phyloP scores from a whole-genome alignment of 768 basidiomycete genomes.

The Boletus sp. region DNA sequence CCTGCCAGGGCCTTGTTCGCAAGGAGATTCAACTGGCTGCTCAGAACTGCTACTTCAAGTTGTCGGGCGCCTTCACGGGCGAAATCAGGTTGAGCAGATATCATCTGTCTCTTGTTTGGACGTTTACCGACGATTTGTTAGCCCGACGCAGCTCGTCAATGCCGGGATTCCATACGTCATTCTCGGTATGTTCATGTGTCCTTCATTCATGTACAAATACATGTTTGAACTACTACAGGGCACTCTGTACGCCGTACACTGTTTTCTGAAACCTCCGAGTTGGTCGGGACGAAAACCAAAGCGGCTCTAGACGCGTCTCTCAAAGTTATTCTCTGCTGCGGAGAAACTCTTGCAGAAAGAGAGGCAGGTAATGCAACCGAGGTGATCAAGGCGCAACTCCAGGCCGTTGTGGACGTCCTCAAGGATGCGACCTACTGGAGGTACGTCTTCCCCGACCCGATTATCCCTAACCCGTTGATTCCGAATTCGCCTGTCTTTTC shows the following conservation, averaged over 20 bases:
- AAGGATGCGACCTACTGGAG: constrained; percentile 69
- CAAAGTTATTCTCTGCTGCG: constrained; percentile 92
- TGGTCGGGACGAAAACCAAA: constrained; percentile 84
- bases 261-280: constrained; percentile 83
- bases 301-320: constrained; percentile 75
- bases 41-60: constrained; percentile 87
- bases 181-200: constrained; percentile 55
- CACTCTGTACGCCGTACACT: constrained; percentile 95
- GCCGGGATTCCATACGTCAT: constrained; percentile 90
- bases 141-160: constrained; percentile 82
- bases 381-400: constrained; percentile 81
- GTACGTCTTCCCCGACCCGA: constrained; percentile 41
- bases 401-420: constrained; percentile 65
- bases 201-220: background rate
- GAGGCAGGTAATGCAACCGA: constrained; percentile 73
- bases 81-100: constrained; percentile 74
- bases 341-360: constrained; percentile 88
- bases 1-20: constrained; percentile 59
- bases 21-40: constrained; percentile 79
- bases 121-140: constrained; percentile 28
- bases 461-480: background rate
- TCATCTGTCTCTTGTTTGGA: background rate
- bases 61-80: constrained; percentile 91
- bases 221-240: constrained; percentile 41
- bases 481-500: background rate